Conservation (phyloP, 2,329 filamentous ascomycete species). For the Cladosporium sphaerospermum region DNA sequence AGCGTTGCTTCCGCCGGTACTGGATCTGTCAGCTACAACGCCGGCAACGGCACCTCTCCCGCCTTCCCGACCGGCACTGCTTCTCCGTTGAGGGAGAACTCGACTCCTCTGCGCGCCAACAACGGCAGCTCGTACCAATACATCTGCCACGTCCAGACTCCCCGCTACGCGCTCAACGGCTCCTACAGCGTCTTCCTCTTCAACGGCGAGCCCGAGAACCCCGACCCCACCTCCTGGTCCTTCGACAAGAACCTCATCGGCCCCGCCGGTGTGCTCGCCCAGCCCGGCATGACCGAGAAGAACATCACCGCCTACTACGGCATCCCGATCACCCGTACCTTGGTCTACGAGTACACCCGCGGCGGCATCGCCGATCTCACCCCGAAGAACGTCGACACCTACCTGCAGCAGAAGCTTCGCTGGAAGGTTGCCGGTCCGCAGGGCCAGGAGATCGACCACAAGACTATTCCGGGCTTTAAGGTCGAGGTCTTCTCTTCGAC, state of each 20-base stretch:
- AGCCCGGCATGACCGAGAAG: conserved; percentile 19
- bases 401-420: conserved; percentile 27
- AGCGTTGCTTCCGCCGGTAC: neutral
- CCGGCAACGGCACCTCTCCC: conserved; percentile 5
- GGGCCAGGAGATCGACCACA: conserved; percentile 26
- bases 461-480: conserved; percentile 33
- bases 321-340: conserved; percentile 39
- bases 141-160: conserved; percentile 59
- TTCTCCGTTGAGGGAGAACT: conserved; percentile 2
- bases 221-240: conserved; percentile 45
- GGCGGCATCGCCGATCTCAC: conserved; percentile 24
- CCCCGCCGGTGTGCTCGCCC: conserved; percentile 45
- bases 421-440: conserved; percentile 30
- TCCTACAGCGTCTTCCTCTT: conserved; percentile 64
- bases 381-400: conserved; percentile 23
- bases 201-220: conserved; percentile 44
- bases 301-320: conserved; percentile 32
- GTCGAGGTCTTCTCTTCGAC: conserved; percentile 35
- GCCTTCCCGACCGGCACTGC: conserved; percentile 5
- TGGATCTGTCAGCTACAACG: neutral
- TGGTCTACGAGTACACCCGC: conserved; percentile 30
- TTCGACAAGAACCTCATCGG: conserved; percentile 53
- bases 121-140: conserved; percentile 55
- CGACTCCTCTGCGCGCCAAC: conserved; percentile 23
- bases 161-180: conserved; percentile 53